phyloP scores from a whole-genome alignment of 2,329 filamentous ascomycete genomes.

The Colletotrichum sp. region DNA sequence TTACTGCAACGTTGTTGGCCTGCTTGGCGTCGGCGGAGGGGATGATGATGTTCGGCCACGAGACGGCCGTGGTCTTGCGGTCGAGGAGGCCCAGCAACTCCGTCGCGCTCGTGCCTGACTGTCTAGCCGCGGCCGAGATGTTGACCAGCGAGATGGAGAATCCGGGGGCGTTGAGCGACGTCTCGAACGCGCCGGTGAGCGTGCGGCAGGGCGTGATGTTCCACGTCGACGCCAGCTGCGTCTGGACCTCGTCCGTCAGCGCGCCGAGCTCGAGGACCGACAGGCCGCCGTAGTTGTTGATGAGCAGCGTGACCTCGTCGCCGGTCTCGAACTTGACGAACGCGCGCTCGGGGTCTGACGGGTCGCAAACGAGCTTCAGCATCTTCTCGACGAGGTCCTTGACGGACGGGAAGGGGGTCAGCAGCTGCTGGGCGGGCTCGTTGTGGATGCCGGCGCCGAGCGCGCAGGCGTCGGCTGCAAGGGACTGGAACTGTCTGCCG shows the following conservation, averaged over 20 bases:
- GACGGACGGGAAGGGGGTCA: constrained; percentile 45
- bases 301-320: constrained; percentile 55
- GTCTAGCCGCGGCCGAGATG: constrained; percentile 39
- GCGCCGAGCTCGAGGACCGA: constrained; percentile 59
- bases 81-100: constrained; percentile 54
- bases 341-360: constrained; percentile 55
- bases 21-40: background rate
- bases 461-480: constrained; percentile 38
- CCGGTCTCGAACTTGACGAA: constrained; percentile 50
- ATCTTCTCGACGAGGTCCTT: constrained; percentile 47
- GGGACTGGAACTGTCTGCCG: constrained; percentile 60
- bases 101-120: constrained; percentile 23
- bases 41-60: constrained; percentile 46
- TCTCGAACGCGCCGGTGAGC: constrained; percentile 54
- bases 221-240: constrained; percentile 52
- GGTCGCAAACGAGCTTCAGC: constrained; percentile 56
- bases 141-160: constrained; percentile 62
- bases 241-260: constrained; percentile 56
- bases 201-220: constrained; percentile 51
- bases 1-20: background rate
- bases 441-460: constrained; percentile 63
- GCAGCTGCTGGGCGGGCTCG: constrained; percentile 32
- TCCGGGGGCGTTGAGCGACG: constrained; percentile 59
- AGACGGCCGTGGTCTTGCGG: constrained; percentile 52
- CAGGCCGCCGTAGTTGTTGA: constrained; percentile 64